Base-by-base conservation (phyloP, 345 rosid genomes). In the Sonneratia caseolaris region DNA sequence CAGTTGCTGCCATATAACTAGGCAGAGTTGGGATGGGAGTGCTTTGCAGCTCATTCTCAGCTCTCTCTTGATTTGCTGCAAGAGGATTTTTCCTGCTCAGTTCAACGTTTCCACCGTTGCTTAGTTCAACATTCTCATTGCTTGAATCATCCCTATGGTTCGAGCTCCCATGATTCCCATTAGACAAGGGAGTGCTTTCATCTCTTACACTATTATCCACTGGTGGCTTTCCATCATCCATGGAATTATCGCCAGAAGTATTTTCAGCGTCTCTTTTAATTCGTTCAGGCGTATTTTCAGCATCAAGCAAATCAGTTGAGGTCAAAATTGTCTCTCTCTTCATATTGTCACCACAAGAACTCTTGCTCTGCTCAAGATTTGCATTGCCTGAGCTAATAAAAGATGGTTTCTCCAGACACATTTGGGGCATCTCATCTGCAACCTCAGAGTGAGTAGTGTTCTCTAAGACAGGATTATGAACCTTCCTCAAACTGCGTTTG, bases 1-100 rank as follows among this genome's bases (percentile, higher is more conserved):
- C 84, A 65, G 98, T 93, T 64, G 96, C 97, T 77, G 85, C 88
- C 98, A 93, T 91, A 78, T 89, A 93, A 83, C 97, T 91, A 42
- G 98, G 98, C 55, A 91, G 64, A 37, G 86, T n/a, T 0, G 88
- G 93, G 80, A 85, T 37, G 0, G 89, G 91, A 82, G 86, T 88
- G 79, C 70, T 82, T 74, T 86, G 90, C 9, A 66, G 32, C 57
- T 91, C 92, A 79, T 88, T 88, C 77, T 93, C 97, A 64, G 80
- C 81, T 64, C 72, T 61, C 74, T 89, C 93, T 74, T 86, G 87
- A 83, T 86, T 91, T 61, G 75, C 75, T 42, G 77, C 69, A 73
- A 65, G 71, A 37, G 83, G 79, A 81, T 80, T 48, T 80, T 86
- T 93, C 72, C 76, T 81, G 79, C 85, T 76, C 16, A 83, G 79